Conservation (phyloP, 2,329 filamentous ascomycete species). For the Capronia americana region DNA sequence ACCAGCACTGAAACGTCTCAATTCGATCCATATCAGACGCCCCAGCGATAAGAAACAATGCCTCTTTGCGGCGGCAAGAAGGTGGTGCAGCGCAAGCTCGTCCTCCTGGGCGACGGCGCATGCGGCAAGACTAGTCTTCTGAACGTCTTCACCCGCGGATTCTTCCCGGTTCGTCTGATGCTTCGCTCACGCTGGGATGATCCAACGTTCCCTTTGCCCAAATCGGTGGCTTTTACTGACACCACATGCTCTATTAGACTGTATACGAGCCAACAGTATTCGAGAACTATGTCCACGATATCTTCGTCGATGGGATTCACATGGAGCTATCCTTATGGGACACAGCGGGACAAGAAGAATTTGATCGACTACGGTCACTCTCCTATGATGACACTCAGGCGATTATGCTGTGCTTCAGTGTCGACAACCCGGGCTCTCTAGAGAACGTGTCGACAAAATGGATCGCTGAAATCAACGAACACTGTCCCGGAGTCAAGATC, state of each 20-base stretch:
- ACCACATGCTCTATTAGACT: conserved; percentile 58
- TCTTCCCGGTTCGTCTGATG: conserved; percentile 76
- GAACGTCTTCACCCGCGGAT: conserved; percentile 92
- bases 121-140: conserved; percentile 83
- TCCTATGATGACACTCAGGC: conserved; percentile 98
- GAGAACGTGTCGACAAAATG: conserved; percentile 99
- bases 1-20: conserved; percentile 2
- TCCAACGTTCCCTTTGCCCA: background rate
- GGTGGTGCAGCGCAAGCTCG: conserved; percentile 94
- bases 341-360: conserved; percentile 98
- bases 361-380: conserved; percentile 91
- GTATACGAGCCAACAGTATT: conserved; percentile 43
- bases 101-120: conserved; percentile 73
- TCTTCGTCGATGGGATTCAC: conserved; percentile 96
- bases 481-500: conserved; percentile 92
- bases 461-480: conserved; percentile 97
- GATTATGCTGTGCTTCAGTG: conserved; percentile 98
- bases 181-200: background rate
- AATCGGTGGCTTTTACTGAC: conserved; percentile 72
- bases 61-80: conserved; percentile 74
- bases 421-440: conserved; percentile 93
- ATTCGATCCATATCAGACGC: background rate
- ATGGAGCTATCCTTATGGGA: conserved; percentile 99
- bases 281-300: conserved; percentile 99
- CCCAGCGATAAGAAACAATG: conserved; percentile 42